These are phyloP conservation scores for Drechslera avenae DNA, from an alignment of 2,329 filamentous ascomycete species.

Conservation along the genomic window DNA sequence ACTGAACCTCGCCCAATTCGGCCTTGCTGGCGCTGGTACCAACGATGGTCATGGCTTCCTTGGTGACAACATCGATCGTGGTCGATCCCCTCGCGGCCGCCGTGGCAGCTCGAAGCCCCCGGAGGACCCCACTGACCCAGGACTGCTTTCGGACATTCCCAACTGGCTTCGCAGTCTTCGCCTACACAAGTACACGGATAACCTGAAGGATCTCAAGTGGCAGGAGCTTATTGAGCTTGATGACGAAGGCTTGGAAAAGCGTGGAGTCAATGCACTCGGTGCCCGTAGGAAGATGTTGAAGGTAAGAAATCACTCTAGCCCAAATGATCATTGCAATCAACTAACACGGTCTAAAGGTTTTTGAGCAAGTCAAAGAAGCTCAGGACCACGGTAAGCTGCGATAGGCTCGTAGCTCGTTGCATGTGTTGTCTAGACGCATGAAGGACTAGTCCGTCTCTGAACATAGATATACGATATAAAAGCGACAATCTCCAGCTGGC, in stretches of 20 bases:
- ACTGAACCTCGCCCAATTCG: conserved; percentile 74
- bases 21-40: conserved; percentile 54
- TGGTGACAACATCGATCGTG: conserved; percentile 87
- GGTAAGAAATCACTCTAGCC: conserved; percentile 57
- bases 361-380: conserved; percentile 85
- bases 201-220: conserved; percentile 97
- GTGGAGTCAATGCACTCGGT: conserved; percentile 92
- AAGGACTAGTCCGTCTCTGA: conserved; percentile 7
- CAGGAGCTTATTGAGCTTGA: conserved; percentile 89
- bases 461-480: conserved; percentile 33
- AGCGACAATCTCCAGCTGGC: conserved; percentile 28
- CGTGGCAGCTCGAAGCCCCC: conserved; percentile 96
- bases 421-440: background rate
- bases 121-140: conserved; percentile 93
- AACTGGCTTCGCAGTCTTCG: conserved; percentile 93
- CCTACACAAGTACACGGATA: conserved; percentile 98
- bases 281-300: conserved; percentile 98
- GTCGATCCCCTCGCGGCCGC: conserved; percentile 88
- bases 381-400: conserved; percentile 52
- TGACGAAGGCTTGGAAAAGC: conserved; percentile 88
- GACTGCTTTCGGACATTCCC: conserved; percentile 90
- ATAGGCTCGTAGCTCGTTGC: conserved; percentile 26
- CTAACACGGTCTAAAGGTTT: conserved; percentile 65
- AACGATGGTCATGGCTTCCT: conserved; percentile 75
- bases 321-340: background rate